Base-by-base conservation (phyloP, 306 rosid genomes). In the Arachis hypogaea region DNA sequence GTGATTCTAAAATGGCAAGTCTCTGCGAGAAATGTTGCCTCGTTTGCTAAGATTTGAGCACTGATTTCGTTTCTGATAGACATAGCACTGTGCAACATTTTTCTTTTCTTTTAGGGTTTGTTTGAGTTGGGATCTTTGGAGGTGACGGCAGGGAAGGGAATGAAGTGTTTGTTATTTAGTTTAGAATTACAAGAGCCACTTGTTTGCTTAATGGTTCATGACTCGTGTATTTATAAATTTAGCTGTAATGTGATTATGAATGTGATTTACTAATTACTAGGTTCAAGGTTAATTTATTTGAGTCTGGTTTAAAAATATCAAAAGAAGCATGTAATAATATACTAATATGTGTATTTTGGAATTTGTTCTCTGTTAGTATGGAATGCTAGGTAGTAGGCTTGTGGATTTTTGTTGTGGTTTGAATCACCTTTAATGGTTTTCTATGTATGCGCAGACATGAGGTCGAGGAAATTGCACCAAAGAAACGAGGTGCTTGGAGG, bases 391-490 rank as follows among this genome's bases (percentile, higher is more conserved):
- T 46, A 14, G 40, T 45, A 42, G 38, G 40, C 44, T 10, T 69
- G 44, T 55, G 36, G 36, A n/a, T 30, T 47, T 63, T 6, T 42
- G 4, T 61, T 33, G 56, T 22, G 69, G 58, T 46, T 77, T 2
- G 42, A 28, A 9, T 64, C 18, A 14, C n/a, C 45, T 64, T 52
- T n/a, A 45, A 11, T 59, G 63, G 51, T 59, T 12, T 67, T 60
- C 65, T 59, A 59, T 64, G 52, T 47, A 28, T 72, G 68, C 60
- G 33, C 18, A 49, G 45, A 51, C 14, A 80, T 77, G 86, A 49
- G 51, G 58, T 59, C 38, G 1, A 56, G 42, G 74, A 70, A 60
- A 14, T 62, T 69, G 56, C 11, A 12, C 4, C 42, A 9, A 7
- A 70, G 29, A 14, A 71, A 42, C 58, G 18, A 50, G 55, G 16